These are phyloP conservation scores for Coemansia sp. DNA, from an alignment of 192 early-diverging fungal genomes.

Conservation along the genomic window DNA sequence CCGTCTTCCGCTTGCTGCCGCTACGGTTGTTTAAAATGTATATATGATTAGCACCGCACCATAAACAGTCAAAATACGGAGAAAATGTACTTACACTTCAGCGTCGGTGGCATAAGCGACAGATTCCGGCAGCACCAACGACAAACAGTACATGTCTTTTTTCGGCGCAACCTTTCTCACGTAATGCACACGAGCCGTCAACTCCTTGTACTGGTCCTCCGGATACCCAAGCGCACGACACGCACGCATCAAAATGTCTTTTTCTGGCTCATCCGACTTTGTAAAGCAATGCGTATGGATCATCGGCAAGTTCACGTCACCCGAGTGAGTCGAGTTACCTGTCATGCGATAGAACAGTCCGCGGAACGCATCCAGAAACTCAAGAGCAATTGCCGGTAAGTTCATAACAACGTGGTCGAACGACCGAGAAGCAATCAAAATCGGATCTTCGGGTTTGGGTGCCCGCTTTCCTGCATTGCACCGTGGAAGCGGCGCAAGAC, in stretches of 20 bases:
- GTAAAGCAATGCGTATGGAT: slow-evolving; percentile 98
- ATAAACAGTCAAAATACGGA: neutral
- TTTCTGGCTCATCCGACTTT: slow-evolving; percentile 68
- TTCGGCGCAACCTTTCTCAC: slow-evolving; percentile 97
- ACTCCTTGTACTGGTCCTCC: slow-evolving; percentile 33
- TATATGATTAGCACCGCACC: no score
- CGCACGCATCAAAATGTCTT: slow-evolving; percentile 54
- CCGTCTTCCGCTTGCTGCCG: neutral
- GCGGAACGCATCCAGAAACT: slow-evolving; percentile 93
- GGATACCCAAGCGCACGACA: slow-evolving; percentile 56
- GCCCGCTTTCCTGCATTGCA: slow-evolving; percentile 12
- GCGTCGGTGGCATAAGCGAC: slow-evolving; percentile 62
- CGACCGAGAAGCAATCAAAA: slow-evolving; percentile 37
- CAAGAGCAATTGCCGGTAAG: slow-evolving; percentile 92
- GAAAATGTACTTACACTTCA: slow-evolving; percentile 24
- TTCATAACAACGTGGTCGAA: slow-evolving; percentile 99
- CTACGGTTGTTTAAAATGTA: neutral
- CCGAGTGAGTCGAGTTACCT: slow-evolving; percentile 37
- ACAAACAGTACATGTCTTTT: slow-evolving; percentile 98
- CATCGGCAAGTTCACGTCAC: slow-evolving; percentile 64
- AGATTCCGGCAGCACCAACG: slow-evolving; percentile 72
- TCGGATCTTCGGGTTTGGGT: slow-evolving; percentile 18
- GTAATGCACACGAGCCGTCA: slow-evolving; percentile 62
- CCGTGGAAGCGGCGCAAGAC: slow-evolving; percentile 20
- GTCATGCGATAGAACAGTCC: slow-evolving; percentile 66